Base-by-base conservation (phyloP, 306 rosid species). In the Gastrolobium bilobum region DNA sequence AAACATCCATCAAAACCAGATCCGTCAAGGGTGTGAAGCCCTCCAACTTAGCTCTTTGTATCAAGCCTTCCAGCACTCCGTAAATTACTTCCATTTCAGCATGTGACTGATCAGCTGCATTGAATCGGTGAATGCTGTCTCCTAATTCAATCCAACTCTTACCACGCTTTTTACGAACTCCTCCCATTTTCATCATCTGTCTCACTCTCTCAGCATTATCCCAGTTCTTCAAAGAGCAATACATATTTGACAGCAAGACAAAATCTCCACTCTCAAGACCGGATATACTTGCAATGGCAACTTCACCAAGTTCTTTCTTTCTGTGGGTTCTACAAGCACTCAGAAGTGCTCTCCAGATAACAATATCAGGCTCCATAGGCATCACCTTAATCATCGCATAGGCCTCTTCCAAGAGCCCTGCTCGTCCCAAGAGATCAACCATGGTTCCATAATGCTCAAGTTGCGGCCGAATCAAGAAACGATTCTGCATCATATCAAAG, bases 1-100 rank as follows among this genome's bases (percentile, higher is more conserved):
- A 90, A 58, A 90, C 92, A 84, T 90, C 97, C 94, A 92, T 90
- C 79, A 90, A 81, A 80, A 92, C 94, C 40, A 92, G 78, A 46
- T 86, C 97, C 0, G 91, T 90, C 86, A 82, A 79, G 67, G 91
- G 87, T 29, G 13, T 70, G 80, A 90, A 88, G 5, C 97, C 94
- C 78, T 80, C 89, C 63, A 68, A 26, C 81, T 84, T 85, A 54
- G 88, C 83, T 79, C 84, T 80, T 53, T 70, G 81, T 44, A 80
- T 54, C 83, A 92, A 88, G 39, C 90, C 90, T 77, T 87, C 89
- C 76, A 92, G 75, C 80, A 90, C 89, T 52, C 81, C 71, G 53
- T 82, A 75, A 68, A 90, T 82, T 48, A 89, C 84, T 69, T 87
- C 80, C 34, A 37, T 88, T 81, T 90, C 94, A 3, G 84, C 74